Percentiles rank a stretch among this genome's conserved stretches.
phyloP scores from a whole-genome alignment of 129 eudicot genomes.

The Pittosporum tobira region DNA sequence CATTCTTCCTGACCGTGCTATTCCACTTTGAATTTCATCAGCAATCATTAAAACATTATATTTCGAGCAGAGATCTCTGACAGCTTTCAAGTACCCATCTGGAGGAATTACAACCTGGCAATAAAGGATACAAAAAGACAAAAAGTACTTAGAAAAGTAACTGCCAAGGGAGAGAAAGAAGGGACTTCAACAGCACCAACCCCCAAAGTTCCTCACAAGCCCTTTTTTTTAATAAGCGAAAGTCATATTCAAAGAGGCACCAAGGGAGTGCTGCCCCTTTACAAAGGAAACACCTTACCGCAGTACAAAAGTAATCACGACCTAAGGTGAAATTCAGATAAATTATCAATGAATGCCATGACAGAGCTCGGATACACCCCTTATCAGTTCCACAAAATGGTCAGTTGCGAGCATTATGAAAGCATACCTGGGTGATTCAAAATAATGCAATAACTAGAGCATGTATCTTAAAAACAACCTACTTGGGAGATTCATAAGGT shows the following conservation, averaged over 20 bases:
- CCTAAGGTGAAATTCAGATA: too few relatives aligned
- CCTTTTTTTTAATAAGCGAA: too few relatives aligned
- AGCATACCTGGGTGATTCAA: not conserved
- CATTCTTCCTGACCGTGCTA: constrained; percentile 89
- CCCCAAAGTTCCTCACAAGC: not conserved
- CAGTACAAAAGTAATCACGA: too few relatives aligned
- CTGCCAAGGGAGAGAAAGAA: not conserved
- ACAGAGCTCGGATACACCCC: too few relatives aligned
- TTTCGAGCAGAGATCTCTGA: constrained; percentile 90
- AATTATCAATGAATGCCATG: too few relatives aligned
- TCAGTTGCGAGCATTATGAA: not conserved
- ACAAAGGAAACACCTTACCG: too few relatives aligned
- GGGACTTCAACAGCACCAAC: not conserved
- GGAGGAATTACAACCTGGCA: constrained; percentile 89
- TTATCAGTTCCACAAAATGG: not conserved
- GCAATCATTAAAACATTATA: constrained; percentile 84
- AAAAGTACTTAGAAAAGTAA: not conserved
- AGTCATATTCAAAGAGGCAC: too few relatives aligned
- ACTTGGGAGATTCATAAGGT: not conserved
- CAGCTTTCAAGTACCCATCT: constrained; percentile 80
- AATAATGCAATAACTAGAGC: not conserved
- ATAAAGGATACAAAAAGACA: constrained; percentile 1
- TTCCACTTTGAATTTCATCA: constrained; percentile 97
- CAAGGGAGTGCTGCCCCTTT: too few relatives aligned
- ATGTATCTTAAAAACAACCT: not conserved